Percentiles rank a stretch among this genome's conserved stretches.
Conservation (phyloP, 169 alveolate species). For the Ichthyophthirius multifiliis region DNA sequence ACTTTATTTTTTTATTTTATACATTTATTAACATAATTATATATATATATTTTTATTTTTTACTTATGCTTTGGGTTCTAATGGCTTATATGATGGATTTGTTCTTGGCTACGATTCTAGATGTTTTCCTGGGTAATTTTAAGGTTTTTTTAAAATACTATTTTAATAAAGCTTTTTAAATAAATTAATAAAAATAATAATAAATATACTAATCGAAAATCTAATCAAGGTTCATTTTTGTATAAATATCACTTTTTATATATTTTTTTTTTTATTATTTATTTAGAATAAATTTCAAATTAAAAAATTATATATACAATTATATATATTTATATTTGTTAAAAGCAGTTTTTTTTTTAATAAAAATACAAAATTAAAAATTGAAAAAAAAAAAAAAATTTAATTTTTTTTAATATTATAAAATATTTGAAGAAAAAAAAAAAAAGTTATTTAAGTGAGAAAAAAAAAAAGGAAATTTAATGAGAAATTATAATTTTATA, state of each 20-base stretch:
- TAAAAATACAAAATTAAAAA: no score
- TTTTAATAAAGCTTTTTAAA: neutral
- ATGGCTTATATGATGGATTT: conserved; percentile 32
- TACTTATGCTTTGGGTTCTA: conserved; percentile 49
- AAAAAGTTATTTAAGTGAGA: no score
- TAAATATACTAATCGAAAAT: conserved; percentile 32
- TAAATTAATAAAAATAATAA: neutral
- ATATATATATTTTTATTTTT: neutral
- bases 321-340: no score
- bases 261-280: neutral
- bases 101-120: conserved; percentile 43
- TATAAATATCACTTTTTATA: neutral
- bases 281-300: no score
- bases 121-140: conserved; percentile 44
- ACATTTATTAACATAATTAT: neutral
- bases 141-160: conserved; percentile 32
- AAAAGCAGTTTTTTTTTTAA: no score
- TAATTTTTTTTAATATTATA: no score
- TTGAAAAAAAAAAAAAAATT: no score
- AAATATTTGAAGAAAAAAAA: no score
- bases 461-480: no score
- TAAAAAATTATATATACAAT: no score
- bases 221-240: conserved; percentile 36
- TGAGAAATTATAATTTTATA: no score
- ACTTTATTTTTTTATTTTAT: neutral